phyloP scores from a whole-genome alignment of 352 stramenopile species.

The Globisporangium yorkense region DNA sequence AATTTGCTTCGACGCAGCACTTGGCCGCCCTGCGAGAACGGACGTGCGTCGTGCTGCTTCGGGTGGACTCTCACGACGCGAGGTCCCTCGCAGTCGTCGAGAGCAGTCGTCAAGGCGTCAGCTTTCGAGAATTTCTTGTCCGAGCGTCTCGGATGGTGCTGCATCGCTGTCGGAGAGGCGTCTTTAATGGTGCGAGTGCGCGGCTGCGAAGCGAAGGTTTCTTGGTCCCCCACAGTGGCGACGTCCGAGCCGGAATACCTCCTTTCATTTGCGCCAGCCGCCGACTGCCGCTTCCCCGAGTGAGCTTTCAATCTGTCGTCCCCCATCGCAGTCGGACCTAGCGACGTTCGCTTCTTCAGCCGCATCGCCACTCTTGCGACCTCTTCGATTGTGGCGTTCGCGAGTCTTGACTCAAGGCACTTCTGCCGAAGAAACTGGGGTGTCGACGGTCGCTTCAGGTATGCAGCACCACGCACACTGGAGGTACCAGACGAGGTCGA shows the following conservation, averaged over 20 bases:
- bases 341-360: conserved; percentile 31
- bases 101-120: conserved; percentile 10
- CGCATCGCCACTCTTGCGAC: conserved; percentile 7
- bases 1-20: conserved; percentile 47
- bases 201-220: conserved; percentile 2
- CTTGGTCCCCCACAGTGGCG: conserved; percentile 10
- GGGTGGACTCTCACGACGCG: conserved; percentile 46
- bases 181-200: not conserved
- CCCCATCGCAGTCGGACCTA: conserved; percentile 8
- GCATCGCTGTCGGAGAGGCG: conserved; percentile 5
- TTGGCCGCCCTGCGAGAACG: conserved; percentile 38
- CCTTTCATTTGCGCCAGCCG: conserved; percentile 12
- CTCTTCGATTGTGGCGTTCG: conserved; percentile 11
- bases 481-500: conserved; percentile 17
- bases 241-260: conserved; percentile 39
- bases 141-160: not conserved
- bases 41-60: conserved; percentile 53
- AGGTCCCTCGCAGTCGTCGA: conserved; percentile 20
- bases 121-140: not conserved
- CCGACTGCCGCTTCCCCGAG: not conserved
- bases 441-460: conserved; percentile 51
- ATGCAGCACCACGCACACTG: conserved; percentile 39
- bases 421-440: conserved; percentile 63
- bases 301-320: conserved; percentile 6
- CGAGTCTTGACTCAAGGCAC: conserved; percentile 50